phyloP scores from a whole-genome alignment of 2,329 filamentous ascomycete genomes.

The Trichoderma simmonsii region DNA sequence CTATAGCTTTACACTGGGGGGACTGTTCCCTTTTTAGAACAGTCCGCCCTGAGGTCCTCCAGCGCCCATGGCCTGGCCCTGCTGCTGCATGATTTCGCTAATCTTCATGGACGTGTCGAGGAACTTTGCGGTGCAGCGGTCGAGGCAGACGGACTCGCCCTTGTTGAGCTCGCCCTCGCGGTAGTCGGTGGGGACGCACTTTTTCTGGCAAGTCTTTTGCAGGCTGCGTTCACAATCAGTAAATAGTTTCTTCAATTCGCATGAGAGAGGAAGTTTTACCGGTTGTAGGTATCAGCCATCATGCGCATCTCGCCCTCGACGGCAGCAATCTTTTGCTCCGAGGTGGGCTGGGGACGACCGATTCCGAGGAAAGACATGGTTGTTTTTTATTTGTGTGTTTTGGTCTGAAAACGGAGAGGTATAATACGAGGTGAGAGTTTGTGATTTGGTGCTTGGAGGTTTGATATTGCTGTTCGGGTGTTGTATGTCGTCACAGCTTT shows the following conservation, averaged over 20 bases:
- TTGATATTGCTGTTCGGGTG: neutral
- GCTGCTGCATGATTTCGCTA: slow-evolving; percentile 90
- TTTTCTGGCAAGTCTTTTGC: slow-evolving; percentile 83
- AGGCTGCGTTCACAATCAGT: slow-evolving; percentile 52
- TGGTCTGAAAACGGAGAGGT: neutral
- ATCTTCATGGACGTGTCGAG: slow-evolving; percentile 99
- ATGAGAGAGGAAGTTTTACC: slow-evolving; percentile 54
- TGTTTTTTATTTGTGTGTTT: neutral
- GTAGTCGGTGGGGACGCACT: slow-evolving; percentile 91
- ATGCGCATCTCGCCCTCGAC: slow-evolving; percentile 98
- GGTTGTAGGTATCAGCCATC: slow-evolving; percentile 96
- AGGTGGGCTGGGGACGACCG: slow-evolving; percentile 75
- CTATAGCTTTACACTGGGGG: neutral
- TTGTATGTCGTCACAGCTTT: slow-evolving; percentile 14
- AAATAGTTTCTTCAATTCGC: neutral
- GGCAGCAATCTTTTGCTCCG: slow-evolving; percentile 94
- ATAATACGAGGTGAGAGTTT: neutral
- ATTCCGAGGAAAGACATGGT: slow-evolving; percentile 47
- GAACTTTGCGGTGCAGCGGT: slow-evolving; percentile 96
- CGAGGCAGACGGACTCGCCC: slow-evolving; percentile 96
- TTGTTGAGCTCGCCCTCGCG: slow-evolving; percentile 97
- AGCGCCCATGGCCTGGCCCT: slow-evolving; percentile 67
- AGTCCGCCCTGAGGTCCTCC: slow-evolving; percentile 39
- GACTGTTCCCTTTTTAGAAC: slow-evolving; percentile 25
- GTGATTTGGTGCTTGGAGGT: neutral